phyloP scores from a whole-genome alignment of 352 stramenopile species.

The Aphanomyces cochlioides region DNA sequence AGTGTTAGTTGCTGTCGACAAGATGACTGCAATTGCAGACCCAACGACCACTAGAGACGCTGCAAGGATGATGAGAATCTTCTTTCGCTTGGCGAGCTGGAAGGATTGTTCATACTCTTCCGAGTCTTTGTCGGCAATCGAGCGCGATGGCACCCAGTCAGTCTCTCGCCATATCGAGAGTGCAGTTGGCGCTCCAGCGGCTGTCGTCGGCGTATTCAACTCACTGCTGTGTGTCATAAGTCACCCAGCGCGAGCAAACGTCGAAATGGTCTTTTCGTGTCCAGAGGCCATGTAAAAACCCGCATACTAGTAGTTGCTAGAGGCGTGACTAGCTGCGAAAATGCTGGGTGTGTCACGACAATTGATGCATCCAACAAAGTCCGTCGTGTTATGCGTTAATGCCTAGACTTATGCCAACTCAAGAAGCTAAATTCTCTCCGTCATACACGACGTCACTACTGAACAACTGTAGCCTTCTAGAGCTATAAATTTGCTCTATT shows the following conservation, averaged over 20 bases:
- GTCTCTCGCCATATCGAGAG: constrained; percentile 16
- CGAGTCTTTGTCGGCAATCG: constrained; percentile 18
- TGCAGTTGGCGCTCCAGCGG: neutral
- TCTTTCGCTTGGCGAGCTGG: constrained; percentile 23
- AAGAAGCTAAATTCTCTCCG: too few relatives aligned
- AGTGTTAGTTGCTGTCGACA: constrained; percentile 41
- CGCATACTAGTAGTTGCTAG: neutral
- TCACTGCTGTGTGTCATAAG: constrained; percentile 4
- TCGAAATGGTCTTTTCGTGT: neutral
- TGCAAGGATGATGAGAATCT: constrained; percentile 9
- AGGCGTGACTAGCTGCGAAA: neutral
- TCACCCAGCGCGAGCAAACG: constrained; percentile 15
- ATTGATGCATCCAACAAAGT: neutral
- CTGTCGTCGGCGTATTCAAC: constrained; percentile 8
- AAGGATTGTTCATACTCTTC: constrained; percentile 17
- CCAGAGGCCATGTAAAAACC: constrained; percentile 11
- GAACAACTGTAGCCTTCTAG: too few relatives aligned
- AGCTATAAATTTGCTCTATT: too few relatives aligned
- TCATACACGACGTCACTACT: too few relatives aligned
- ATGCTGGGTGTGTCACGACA: neutral
- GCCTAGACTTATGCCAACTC: too few relatives aligned
- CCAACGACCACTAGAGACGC: constrained; percentile 17
- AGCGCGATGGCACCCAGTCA: constrained; percentile 11
- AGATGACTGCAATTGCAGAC: constrained; percentile 41
- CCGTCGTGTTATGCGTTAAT: too few relatives aligned